Evolutionary conservation across 2,329 filamentous ascomycete species (phyloP).

Genomic region (Ophiostoma pallidulum): DNA sequence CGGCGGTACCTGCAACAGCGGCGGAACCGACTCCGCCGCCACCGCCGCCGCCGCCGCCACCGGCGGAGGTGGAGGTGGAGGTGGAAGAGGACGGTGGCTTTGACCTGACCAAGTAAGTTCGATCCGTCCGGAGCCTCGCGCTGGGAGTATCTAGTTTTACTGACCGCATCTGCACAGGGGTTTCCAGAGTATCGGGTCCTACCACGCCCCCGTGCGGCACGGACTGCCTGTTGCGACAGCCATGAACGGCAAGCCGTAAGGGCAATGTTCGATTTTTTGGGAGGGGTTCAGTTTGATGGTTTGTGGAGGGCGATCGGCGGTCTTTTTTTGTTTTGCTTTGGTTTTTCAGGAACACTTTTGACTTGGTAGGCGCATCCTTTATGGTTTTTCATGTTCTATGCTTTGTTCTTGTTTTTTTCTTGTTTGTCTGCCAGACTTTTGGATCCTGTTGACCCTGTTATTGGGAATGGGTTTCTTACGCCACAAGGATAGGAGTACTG

Average conservation of each 20-base stretch:
- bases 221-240: constrained; percentile 35
- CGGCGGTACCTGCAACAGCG: constrained; percentile 3
- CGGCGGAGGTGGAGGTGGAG: constrained; percentile 35
- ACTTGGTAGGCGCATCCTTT: no score
- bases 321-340: no score
- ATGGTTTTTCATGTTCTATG: background rate
- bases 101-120: constrained; percentile 47
- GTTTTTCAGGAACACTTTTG: no score
- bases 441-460: background rate
- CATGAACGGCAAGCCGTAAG: constrained; percentile 25
- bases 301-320: no score
- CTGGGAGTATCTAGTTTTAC: background rate
- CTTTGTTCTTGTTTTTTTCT: background rate
- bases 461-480: no score
- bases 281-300: no score
- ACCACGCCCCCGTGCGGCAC: constrained; percentile 45
- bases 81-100: constrained; percentile 45
- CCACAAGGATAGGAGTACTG: no score
- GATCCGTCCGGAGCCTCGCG: background rate
- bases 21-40: background rate
- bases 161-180: constrained; percentile 34
- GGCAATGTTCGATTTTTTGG: background rate
- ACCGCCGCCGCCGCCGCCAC: constrained; percentile 6
- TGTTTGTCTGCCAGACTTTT: background rate
- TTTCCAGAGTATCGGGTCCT: constrained; percentile 56